A percentile compares a stretch with the other conserved stretches of the same genome.
Conservation (phyloP, 306 rosid genomes). For the Chamaecrista fasciculata region DNA sequence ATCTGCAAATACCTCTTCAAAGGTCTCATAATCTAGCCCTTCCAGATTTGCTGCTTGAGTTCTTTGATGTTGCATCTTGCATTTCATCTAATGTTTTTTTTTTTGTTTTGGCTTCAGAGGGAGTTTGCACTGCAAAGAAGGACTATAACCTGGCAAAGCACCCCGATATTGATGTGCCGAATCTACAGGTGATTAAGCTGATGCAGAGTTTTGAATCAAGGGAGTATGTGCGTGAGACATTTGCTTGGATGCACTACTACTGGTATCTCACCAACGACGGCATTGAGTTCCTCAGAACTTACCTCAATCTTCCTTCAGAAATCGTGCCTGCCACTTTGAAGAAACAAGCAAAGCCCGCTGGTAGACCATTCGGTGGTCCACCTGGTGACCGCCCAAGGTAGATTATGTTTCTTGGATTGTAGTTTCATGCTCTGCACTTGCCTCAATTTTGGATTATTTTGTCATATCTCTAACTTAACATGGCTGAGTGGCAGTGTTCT, state of each 20-base stretch:
- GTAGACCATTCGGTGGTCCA: constrained; percentile 73
- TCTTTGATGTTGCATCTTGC: background rate
- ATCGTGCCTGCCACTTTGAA: constrained; percentile 88
- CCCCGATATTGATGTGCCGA: constrained; percentile 86
- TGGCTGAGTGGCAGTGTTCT: background rate
- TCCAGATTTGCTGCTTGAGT: background rate
- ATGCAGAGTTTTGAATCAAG: constrained; percentile 94
- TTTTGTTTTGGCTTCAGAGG: constrained; percentile 38
- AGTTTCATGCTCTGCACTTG: background rate
- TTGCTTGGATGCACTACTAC: constrained; percentile 93
- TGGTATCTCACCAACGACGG: constrained; percentile 93
- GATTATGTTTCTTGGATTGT: background rate
- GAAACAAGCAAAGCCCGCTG: constrained; percentile 71
- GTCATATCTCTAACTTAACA: background rate
- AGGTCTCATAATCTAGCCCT: constrained; percentile 31
- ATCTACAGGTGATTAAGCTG: constrained; percentile 85
- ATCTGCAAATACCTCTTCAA: constrained; percentile 76
- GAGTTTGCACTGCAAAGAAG: constrained; percentile 74
- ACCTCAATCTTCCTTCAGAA: constrained; percentile 89
- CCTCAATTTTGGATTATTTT: background rate
- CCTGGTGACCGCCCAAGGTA: constrained; percentile 87
- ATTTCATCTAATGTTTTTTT: background rate
- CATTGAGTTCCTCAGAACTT: constrained; percentile 78
- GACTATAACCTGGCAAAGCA: constrained; percentile 82
- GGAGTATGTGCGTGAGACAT: constrained; percentile 86